A percentile compares a stretch with the other conserved stretches of the same genome.
Conservation (phyloP, 192 early-diverging fungal genomes). For the Gigaspora rosea region DNA sequence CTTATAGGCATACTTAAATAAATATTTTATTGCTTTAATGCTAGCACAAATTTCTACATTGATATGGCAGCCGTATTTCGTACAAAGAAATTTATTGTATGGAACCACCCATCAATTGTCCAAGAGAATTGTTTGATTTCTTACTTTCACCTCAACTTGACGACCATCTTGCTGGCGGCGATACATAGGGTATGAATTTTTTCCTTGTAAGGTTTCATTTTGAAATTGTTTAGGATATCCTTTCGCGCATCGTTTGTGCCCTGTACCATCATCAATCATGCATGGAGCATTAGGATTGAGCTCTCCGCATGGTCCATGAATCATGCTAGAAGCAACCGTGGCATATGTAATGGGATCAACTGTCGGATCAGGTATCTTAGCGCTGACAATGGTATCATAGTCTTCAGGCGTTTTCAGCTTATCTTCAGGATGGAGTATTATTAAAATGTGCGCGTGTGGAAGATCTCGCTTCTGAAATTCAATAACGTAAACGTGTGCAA, state of each 20-base stretch:
- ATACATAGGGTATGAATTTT: slow-evolving; percentile 38
- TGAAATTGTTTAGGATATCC: slow-evolving; percentile 25
- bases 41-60: slow-evolving; percentile 41
- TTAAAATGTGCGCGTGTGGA: slow-evolving; percentile 43
- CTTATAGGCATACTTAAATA: slow-evolving; percentile 46
- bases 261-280: slow-evolving; percentile 39
- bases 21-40: slow-evolving; percentile 38
- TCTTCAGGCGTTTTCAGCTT: slow-evolving; percentile 28
- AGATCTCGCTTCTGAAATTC: slow-evolving; percentile 48
- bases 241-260: slow-evolving; percentile 34
- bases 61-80: slow-evolving; percentile 43
- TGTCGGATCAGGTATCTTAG: slow-evolving; percentile 35
- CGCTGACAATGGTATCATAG: slow-evolving; percentile 32
- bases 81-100: slow-evolving; percentile 35
- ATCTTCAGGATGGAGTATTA: slow-evolving; percentile 27
- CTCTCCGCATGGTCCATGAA: background rate
- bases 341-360: slow-evolving; percentile 7
- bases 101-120: slow-evolving; percentile 42
- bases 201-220: slow-evolving; percentile 6
- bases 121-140: background rate
- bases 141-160: background rate
- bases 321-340: slow-evolving; percentile 5
- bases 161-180: background rate
- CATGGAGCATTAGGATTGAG: slow-evolving; percentile 23
- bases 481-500: slow-evolving; percentile 36